A percentile compares a stretch with the other conserved stretches of the same genome.
Conservation (phyloP, 2,329 filamentous ascomycete species). For the Corynespora cassiicola region DNA sequence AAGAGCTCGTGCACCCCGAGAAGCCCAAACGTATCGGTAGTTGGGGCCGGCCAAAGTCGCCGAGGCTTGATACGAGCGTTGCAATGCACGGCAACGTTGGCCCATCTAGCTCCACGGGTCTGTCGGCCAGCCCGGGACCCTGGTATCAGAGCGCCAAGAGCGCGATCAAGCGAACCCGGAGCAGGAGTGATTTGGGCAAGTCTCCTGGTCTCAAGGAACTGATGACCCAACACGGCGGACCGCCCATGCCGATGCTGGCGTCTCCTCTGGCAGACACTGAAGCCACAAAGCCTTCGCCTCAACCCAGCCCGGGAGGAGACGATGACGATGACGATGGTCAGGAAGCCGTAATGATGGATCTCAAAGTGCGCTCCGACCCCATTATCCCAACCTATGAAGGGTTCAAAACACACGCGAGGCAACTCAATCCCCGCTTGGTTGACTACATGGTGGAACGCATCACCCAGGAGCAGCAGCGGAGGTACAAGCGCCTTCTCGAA, state of each 20-base stretch:
- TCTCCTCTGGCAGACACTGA: conserved; percentile 51
- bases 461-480: conserved; percentile 77
- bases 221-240: conserved; percentile 64
- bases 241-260: conserved; percentile 62
- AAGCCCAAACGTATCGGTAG: conserved; percentile 50
- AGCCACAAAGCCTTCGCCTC: conserved; percentile 37
- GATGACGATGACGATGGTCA: conserved; percentile 53
- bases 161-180: conserved; percentile 59
- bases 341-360: conserved; percentile 66
- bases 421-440: conserved; percentile 76
- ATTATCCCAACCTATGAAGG: conserved; percentile 77
- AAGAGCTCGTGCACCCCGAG: conserved; percentile 43
- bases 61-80: conserved; percentile 47
- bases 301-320: conserved; percentile 44
- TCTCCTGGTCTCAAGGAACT: conserved; percentile 58
- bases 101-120: conserved; percentile 52
- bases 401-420: conserved; percentile 75
- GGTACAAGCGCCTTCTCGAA: conserved; percentile 79
- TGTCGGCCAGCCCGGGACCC: conserved; percentile 40
- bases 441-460: conserved; percentile 78
- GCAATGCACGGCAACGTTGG: conserved; percentile 59
- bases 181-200: conserved; percentile 63
- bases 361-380: conserved; percentile 67
- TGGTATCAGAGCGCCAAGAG: conserved; percentile 47
- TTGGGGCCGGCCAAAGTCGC: conserved; percentile 50